A percentile compares a stretch with the other conserved stretches of the same genome.
Conservation (phyloP, 2,329 filamentous ascomycete species). For the Cladorrhinum sp. region DNA sequence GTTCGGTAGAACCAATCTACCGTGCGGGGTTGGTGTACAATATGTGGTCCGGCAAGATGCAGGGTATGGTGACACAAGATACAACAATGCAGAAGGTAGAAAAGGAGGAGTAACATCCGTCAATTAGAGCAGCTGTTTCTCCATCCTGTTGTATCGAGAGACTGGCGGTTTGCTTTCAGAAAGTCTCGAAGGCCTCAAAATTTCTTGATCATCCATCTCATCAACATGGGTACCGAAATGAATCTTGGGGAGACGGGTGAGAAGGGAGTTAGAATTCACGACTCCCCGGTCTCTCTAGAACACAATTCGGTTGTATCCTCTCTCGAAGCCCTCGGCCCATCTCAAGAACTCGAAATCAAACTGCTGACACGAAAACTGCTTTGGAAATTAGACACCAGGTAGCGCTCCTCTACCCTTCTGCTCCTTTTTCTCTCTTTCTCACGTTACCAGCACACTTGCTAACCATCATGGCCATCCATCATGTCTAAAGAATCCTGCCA, state of each 20-base stretch:
- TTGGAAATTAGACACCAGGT: slow-evolving; percentile 54
- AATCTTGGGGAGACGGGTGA: neutral
- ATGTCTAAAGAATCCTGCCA: slow-evolving; percentile 12
- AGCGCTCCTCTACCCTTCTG: neutral
- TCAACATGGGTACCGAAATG: neutral
- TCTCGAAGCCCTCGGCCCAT: neutral
- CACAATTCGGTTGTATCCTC: neutral
- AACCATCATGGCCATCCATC: slow-evolving; percentile 10
- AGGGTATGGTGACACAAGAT: neutral
- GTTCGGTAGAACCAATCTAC: neutral
- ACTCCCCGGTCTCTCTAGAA: neutral
- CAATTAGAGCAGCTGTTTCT: neutral
- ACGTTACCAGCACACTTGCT: neutral
- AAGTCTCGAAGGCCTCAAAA: neutral
- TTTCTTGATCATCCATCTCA: neutral
- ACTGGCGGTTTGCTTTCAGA: neutral
- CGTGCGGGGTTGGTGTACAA: neutral
- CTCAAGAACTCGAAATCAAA: slow-evolving; percentile 4
- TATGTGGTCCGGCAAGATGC: neutral
- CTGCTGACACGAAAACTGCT: slow-evolving; percentile 44
- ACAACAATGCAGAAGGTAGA: neutral
- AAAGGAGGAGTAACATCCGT: neutral
- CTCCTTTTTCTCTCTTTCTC: neutral
- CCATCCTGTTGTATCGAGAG: neutral
- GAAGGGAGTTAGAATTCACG: neutral